phyloP scores from a whole-genome alignment of 495 filamentous ascomycete species.

The Endocarpon pusillum region DNA sequence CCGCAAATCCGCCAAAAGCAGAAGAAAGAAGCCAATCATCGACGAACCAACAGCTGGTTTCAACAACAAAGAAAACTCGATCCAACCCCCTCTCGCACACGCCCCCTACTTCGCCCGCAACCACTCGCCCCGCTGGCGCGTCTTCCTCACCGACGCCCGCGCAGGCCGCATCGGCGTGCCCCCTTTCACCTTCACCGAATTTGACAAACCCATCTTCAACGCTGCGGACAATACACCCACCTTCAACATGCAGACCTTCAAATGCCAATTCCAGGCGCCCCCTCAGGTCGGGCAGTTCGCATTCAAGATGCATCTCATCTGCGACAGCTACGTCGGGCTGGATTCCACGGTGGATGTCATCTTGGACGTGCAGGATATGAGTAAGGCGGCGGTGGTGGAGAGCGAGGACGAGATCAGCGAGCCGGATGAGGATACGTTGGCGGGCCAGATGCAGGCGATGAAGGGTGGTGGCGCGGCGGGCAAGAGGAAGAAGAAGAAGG shows the following conservation, averaged over 20 bases:
- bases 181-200: slow-evolving; percentile 76
- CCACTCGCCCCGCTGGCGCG: slow-evolving; percentile 76
- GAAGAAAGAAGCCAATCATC: slow-evolving; percentile 33
- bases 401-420: slow-evolving; percentile 86
- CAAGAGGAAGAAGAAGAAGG: slow-evolving; percentile 37
- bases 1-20: slow-evolving; percentile 46
- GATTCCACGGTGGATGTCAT: slow-evolving; percentile 80
- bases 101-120: slow-evolving; percentile 83
- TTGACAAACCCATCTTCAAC: slow-evolving; percentile 71
- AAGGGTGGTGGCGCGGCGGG: slow-evolving; percentile 47
- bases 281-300: slow-evolving; percentile 82
- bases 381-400: slow-evolving; percentile 61
- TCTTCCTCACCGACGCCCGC: slow-evolving; percentile 85
- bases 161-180: slow-evolving; percentile 90
- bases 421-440: slow-evolving; percentile 91
- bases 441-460: slow-evolving; percentile 84
- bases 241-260: slow-evolving; percentile 84
- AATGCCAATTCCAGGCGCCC: slow-evolving; percentile 93
- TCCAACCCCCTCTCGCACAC: slow-evolving; percentile 67
- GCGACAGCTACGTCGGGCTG: slow-evolving; percentile 85
- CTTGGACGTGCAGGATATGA: slow-evolving; percentile 74
- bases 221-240: slow-evolving; percentile 61
- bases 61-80: slow-evolving; percentile 32
- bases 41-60: slow-evolving; percentile 15
- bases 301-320: slow-evolving; percentile 81